Conservation (phyloP, 257 asterid genomes). For the Jaltomata sinuosa region DNA sequence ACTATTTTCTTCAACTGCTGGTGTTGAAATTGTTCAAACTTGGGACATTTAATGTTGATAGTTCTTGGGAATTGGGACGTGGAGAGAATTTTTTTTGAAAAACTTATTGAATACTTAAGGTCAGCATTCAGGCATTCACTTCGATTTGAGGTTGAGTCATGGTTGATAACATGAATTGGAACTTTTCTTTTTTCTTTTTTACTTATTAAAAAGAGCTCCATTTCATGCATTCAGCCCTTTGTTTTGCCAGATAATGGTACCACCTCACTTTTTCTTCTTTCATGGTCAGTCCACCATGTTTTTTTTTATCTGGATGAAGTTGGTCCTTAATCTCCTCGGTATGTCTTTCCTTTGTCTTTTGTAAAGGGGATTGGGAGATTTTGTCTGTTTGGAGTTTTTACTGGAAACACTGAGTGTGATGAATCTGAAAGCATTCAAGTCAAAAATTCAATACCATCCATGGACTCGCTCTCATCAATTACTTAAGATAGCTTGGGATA, state of each 20-base stretch:
- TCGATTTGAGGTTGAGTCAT: neutral
- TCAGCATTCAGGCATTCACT: neutral
- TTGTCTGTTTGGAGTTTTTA: neutral
- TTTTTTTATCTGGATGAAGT: neutral
- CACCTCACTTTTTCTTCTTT: neutral
- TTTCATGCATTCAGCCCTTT: neutral
- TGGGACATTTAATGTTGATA: neutral
- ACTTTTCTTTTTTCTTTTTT: neutral
- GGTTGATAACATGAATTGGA: neutral
- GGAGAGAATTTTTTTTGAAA: neutral
- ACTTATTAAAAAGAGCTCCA: neutral
- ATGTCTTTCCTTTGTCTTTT: neutral
- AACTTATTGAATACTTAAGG: neutral
- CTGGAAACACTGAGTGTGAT: neutral
- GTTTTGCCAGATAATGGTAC: neutral
- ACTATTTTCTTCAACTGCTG: neutral
- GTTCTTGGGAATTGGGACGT: neutral
- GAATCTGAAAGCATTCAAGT: neutral
- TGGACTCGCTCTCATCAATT: neutral
- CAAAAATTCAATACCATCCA: neutral
- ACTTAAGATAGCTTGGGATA: neutral
- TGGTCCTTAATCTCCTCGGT: no score
- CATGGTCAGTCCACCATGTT: neutral
- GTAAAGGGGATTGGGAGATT: neutral
- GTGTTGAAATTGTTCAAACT: neutral